Evolutionary conservation across 805 yeast genomes (phyloP).

Genomic region (Pichia kluyveri): DNA sequence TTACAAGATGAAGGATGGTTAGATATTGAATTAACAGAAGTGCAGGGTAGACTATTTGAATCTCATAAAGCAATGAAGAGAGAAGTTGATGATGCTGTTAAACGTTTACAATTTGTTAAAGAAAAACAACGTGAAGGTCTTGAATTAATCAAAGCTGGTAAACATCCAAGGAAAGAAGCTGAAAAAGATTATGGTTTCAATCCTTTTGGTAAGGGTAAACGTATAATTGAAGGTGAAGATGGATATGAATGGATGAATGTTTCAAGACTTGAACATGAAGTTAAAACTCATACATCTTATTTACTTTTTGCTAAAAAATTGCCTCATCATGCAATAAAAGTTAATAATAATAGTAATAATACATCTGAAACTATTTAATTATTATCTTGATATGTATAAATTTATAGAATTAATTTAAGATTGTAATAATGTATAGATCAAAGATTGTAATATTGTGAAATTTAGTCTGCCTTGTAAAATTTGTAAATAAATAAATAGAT

Average conservation of each 20-base stretch:
- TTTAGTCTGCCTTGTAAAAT: no score
- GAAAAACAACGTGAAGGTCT: conserved; percentile 59
- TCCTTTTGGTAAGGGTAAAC: conserved; percentile 87
- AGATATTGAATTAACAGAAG: conserved; percentile 85
- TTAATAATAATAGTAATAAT: no score
- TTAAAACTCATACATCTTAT: conserved; percentile 91
- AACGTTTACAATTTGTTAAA: conserved; percentile 72
- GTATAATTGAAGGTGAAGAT: conserved; percentile 82
- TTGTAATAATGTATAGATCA: no score
- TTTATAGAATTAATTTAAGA: no score
- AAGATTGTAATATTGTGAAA: no score
- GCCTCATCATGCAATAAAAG: neutral
- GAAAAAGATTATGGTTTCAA: conserved; percentile 50
- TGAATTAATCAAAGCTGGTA: conserved; percentile 29
- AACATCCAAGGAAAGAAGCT: conserved; percentile 10
- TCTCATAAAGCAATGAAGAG: conserved; percentile 84
- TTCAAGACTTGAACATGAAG: conserved; percentile 74
- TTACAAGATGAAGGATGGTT: conserved; percentile 74
- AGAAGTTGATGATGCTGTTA: conserved; percentile 69
- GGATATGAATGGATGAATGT: conserved; percentile 75
- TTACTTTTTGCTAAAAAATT: conserved; percentile 71
- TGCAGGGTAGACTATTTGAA: conserved; percentile 75
- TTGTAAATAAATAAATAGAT: no score
- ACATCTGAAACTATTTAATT: no score
- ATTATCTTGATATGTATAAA: no score